phyloP scores from a whole-genome alignment of 1,284 basidiomycete species.

The Cryptococcus wingfieldii region DNA sequence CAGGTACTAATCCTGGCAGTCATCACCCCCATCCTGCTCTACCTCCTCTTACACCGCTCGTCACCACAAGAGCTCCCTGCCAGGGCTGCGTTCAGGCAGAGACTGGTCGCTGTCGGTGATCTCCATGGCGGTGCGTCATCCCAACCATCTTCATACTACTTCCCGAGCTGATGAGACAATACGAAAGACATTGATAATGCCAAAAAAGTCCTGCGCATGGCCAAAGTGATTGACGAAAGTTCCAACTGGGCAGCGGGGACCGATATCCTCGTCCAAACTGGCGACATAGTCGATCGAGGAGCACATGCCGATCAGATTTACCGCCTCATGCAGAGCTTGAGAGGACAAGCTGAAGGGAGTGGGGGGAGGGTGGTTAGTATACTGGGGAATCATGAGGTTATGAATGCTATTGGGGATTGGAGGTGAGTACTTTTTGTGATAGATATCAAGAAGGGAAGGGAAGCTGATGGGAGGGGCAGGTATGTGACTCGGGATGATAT shows the following conservation, averaged over 20 bases:
- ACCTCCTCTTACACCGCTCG: no score
- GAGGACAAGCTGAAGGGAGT: conserved; percentile 63
- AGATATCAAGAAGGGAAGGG: not conserved
- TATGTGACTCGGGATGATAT: conserved; percentile 78
- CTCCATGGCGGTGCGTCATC: conserved; percentile 60
- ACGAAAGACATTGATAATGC: conserved; percentile 16
- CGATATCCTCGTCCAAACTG: conserved; percentile 84
- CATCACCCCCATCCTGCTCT: no score
- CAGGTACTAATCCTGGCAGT: no score
- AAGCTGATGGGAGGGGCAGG: conserved; percentile 48
- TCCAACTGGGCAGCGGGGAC: conserved; percentile 69
- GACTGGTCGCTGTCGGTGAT: conserved; percentile 69
- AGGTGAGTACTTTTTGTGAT: conserved; percentile 52
- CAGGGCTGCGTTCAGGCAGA: conserved; percentile 28
- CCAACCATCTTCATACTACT: not conserved
- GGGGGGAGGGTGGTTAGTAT: conserved; percentile 72
- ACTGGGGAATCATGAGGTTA: conserved; percentile 64
- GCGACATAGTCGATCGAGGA: conserved; percentile 88
- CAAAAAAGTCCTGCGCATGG: conserved; percentile 63
- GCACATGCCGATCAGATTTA: conserved; percentile 81
- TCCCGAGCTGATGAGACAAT: not conserved
- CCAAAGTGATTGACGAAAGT: conserved; percentile 62
- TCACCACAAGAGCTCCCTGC: not conserved
- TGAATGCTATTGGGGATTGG: conserved; percentile 89
- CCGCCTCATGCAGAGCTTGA: conserved; percentile 71